A percentile compares a stretch with the other conserved stretches of the same genome.
These are phyloP conservation scores for Pythium grandisporangium DNA, from an alignment of 352 stramenopile species.

Conservation along the genomic window DNA sequence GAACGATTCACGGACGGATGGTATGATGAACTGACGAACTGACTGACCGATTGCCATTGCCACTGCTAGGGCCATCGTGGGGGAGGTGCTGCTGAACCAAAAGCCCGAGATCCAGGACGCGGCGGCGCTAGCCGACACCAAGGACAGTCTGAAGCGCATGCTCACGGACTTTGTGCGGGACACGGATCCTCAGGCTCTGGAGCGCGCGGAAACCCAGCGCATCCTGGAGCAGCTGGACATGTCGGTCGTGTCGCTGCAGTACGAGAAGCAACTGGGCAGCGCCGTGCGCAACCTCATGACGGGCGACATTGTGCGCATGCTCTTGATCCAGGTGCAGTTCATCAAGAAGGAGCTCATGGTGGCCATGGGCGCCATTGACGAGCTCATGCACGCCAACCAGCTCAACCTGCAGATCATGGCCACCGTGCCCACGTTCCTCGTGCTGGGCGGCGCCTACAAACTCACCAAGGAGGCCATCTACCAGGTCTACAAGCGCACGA, in stretches of 20 bases:
- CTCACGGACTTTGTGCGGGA: slow-evolving; percentile 57
- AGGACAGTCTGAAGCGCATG: slow-evolving; percentile 77
- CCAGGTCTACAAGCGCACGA: slow-evolving; percentile 73
- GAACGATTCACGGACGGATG: no score
- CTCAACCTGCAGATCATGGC: slow-evolving; percentile 81
- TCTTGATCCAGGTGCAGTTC: slow-evolving; percentile 84
- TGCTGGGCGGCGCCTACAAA: slow-evolving; percentile 66
- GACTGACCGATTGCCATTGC: no score
- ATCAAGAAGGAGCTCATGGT: slow-evolving; percentile 88
- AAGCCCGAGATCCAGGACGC: slow-evolving; percentile 80
- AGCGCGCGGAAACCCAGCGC: slow-evolving; percentile 10
- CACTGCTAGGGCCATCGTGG: slow-evolving; percentile 50
- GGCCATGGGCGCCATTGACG: slow-evolving; percentile 79
- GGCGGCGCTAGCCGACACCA: slow-evolving; percentile 63
- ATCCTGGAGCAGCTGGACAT: slow-evolving; percentile 16
- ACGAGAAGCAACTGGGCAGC: slow-evolving; percentile 13
- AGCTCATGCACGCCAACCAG: slow-evolving; percentile 84
- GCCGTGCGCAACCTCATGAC: slow-evolving; percentile 76
- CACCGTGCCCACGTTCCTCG: slow-evolving; percentile 76
- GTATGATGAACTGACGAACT: no score
- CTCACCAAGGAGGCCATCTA: slow-evolving; percentile 41
- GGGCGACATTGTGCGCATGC: slow-evolving; percentile 80
- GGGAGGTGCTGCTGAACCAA: slow-evolving; percentile 75
- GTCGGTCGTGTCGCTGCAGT: slow-evolving; percentile 25
- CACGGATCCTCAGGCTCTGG: slow-evolving; percentile 13